Evolutionary conservation across 2,329 filamentous ascomycete genomes (phyloP), one percentile per base, ranked within the genome.

Genomic region (Ophiosphaerella narmari): DNA sequence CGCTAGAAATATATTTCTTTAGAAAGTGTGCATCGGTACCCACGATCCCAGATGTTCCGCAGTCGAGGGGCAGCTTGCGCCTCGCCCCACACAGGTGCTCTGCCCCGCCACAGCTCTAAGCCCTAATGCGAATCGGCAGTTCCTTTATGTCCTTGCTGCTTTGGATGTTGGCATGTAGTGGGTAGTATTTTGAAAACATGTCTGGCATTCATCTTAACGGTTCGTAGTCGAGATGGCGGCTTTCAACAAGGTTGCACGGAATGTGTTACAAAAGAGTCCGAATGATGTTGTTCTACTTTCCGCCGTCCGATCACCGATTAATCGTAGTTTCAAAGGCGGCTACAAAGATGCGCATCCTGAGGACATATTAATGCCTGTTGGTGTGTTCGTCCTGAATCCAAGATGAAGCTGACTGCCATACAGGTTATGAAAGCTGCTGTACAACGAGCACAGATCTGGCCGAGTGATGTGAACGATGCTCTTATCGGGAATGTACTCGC

Each of bases 241-340:
- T 24, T 67, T 69, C 53, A 66, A 63, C 57, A 65, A 51, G 58
- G 51, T 61, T 35, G 57, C 66, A 13, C 61, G 66, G 54, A 82
- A 86, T 66, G 85, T 96, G 64, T 85, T 96, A 54, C 76, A 86
- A 65, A 92, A 97, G 80, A 93, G 93, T 74, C 85, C 91, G 56
- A 93, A 97, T 74, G 94, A 97, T 80, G 83, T 97, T 41, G 93
- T 97, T 68, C 93, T 97, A 68, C 96, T 94, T 7, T 85, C 94
- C 41, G 91, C 92, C 18, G 82, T 92, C 64, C 88, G 93, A 48
- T 96, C 93, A 29, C 91, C 94, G 1, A 82, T 97, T 52, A 83
- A 88, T 71, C 96, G 96, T 78, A 90, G 84, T 48, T 84, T 82
- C 74, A 97, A 96, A 81, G 92, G 93, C 57, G 91, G 91, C 36